Evolutionary conservation across 495 filamentous ascomycete genomes (phyloP), one percentile per base, ranked within the genome.

Genomic region (Aspergillus heteromorphus): DNA sequence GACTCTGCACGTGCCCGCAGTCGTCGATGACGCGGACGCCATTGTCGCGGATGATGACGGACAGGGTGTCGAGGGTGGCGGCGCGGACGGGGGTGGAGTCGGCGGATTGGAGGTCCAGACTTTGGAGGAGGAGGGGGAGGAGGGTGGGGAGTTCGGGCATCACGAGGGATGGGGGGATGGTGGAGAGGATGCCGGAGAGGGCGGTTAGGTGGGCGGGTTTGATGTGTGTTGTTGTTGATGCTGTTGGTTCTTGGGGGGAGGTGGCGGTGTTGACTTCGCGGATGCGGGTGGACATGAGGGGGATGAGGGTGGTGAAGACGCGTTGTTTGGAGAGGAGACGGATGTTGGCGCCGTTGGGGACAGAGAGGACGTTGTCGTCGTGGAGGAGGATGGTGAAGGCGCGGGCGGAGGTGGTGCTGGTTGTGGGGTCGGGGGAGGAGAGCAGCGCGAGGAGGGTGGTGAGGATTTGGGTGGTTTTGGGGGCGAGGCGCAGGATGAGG

Each of bases 121-220:
- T 80, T 62, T 88, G 87, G 3, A 89, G 77, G 40, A 90, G 79
- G n/a, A 88, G 77, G 0, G 87, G 84, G 6, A 84, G 71, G 17
- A 89, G 71, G 16, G 73, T 74, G 17, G 73, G 73, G 9, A 89
- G 73, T 58, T 84, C 78, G 1, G 81, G 76, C 57, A 82, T 74
- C 18, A 88, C 78, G 40, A 89, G 73, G 16, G 68, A 56, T 19
- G 83, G 80, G 9, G 85, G 76, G 25, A 86, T 77, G 53, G 79
- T 79, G 51, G 76, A 76, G 36, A 89, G 76, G 34, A 89, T 77
- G 2, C 83, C 82, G 0, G 82, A 81, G 13, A 89, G 75, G 18
- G 86, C 86, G 48, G 85, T 76, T 17, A 89, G 78, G 54, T 87
- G 81, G 59, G 84, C 81, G 38, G 79, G 74, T 70, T 87, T 78